Conservation (phyloP, 345 rosid species). For the Lagerstroemia speciosa region DNA sequence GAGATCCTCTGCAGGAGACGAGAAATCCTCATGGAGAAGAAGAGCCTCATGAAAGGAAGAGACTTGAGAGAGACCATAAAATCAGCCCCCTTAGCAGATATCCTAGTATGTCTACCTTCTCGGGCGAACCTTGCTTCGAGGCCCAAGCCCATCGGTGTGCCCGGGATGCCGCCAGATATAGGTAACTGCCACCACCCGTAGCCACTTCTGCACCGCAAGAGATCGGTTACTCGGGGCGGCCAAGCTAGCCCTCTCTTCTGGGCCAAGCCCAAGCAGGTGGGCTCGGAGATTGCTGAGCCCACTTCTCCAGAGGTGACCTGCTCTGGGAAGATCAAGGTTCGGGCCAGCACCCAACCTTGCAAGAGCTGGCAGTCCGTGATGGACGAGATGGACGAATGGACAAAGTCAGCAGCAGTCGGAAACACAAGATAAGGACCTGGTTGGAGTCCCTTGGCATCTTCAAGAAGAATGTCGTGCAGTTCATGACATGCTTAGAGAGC, state of each 20-base stretch:
- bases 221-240: conserved; percentile 21
- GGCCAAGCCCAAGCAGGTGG: conserved; percentile 53
- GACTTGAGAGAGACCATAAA: conserved; percentile 39
- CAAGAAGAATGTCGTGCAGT: conserved; percentile 33
- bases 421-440: conserved; percentile 20
- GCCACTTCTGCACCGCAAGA: conserved; percentile 27
- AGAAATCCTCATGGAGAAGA: too few species aligned
- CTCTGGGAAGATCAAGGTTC: conserved; percentile 88
- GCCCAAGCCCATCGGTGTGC: conserved; percentile 67
- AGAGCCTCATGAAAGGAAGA: background rate
- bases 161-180: conserved; percentile 36
- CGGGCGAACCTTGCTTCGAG: conserved; percentile 53
- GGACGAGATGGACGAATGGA: conserved; percentile 18
- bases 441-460: conserved; percentile 17
- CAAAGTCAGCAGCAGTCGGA: conserved; percentile 14
- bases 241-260: conserved; percentile 51
- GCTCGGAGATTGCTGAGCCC: conserved; percentile 49
- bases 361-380: conserved; percentile 50
- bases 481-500: conserved; percentile 30
- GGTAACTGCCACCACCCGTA: conserved; percentile 27
- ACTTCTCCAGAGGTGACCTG: conserved; percentile 89
- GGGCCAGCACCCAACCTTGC: conserved; percentile 42
- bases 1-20: background rate
- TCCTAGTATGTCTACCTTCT: conserved; percentile 82
- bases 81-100: conserved; percentile 58